phyloP scores from a whole-genome alignment of 169 alveolate genomes.

The Cryptosporidium felis region DNA sequence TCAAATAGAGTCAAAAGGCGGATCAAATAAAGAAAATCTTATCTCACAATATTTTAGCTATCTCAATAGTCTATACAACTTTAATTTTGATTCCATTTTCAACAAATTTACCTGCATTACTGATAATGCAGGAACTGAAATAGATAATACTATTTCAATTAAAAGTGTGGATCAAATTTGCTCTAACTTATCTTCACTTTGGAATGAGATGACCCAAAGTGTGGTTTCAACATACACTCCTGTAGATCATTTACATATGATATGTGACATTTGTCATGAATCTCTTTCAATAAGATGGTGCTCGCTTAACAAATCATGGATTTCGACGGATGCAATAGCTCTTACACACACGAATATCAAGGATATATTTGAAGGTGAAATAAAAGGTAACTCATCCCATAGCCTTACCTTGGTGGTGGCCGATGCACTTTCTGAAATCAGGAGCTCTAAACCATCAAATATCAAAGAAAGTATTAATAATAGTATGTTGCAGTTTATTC shows the following conservation, averaged over 20 bases:
- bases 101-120: constrained; percentile 1
- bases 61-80: not conserved
- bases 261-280: constrained; percentile 59
- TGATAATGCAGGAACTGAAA: not conserved
- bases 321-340: constrained; percentile 35
- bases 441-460: not conserved
- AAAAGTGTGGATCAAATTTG: constrained; percentile 13
- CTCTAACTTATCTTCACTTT: constrained; percentile 14
- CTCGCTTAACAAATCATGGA: constrained; percentile 46
- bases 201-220: constrained; percentile 66
- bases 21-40: not conserved
- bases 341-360: not conserved
- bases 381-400: not conserved
- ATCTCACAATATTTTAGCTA: constrained; percentile 17
- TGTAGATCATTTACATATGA: constrained; percentile 41
- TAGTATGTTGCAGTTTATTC: constrained; percentile 31
- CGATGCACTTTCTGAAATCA: not conserved
- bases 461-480: constrained; percentile 4
- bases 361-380: not conserved
- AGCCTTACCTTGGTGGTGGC: constrained; percentile 1
- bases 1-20: not conserved
- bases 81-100: not conserved
- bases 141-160: not conserved
- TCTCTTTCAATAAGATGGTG: constrained; percentile 41
- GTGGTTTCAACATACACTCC: constrained; percentile 43